A percentile compares a stretch with the other conserved stretches of the same genome.
phyloP scores from a whole-genome alignment of 2,329 filamentous ascomycete species.

The Xylaria hypoxylon region DNA sequence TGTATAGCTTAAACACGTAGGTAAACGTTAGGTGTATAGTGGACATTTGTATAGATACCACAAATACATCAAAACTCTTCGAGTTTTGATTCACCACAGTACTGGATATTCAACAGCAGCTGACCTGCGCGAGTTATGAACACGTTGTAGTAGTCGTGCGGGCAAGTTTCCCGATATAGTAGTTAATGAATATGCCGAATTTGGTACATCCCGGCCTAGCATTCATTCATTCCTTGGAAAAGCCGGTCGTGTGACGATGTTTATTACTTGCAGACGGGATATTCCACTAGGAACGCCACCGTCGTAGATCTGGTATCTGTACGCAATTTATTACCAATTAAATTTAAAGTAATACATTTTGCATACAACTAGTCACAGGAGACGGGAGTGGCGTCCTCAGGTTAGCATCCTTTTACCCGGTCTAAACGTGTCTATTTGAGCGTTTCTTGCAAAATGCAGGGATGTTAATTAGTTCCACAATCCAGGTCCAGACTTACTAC shows the following conservation, averaged over 20 bases:
- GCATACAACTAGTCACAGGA: background rate
- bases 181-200: slow-evolving; percentile 13
- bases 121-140: slow-evolving; percentile 17
- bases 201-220: background rate
- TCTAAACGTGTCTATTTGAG: slow-evolving; percentile 13
- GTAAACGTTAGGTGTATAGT: background rate
- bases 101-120: background rate
- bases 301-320: background rate
- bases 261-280: too few relatives aligned
- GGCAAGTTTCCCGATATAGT: slow-evolving; percentile 14
- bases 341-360: too few relatives aligned
- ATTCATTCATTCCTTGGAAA: slow-evolving; percentile 1
- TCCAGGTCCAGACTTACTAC: background rate
- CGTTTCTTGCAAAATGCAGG: slow-evolving; percentile 15
- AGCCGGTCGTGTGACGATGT: background rate
- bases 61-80: background rate
- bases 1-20: too few relatives aligned
- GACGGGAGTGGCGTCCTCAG: background rate
- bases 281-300: background rate
- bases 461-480: background rate
- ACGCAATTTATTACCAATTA: background rate
- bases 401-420: slow-evolving; percentile 30
- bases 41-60: background rate
- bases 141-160: slow-evolving; percentile 22
- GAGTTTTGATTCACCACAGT: background rate